Evolutionary conservation across 1,284 basidiomycete species (phyloP).

Genomic region (Apiotrichum veenhuisii): DNA sequence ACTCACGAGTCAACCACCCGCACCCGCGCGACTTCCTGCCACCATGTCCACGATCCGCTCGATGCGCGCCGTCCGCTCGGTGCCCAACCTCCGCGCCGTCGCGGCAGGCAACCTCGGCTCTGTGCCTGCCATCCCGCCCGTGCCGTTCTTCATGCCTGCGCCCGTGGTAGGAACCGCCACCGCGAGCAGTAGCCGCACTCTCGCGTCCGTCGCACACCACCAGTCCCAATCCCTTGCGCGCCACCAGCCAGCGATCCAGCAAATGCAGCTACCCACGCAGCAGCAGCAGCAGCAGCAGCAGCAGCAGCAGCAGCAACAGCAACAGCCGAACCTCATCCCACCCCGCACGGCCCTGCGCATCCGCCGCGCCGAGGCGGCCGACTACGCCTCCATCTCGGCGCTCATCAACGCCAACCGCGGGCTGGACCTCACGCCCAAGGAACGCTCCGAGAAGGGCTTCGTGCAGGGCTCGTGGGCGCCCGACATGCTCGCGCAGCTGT

Average conservation of each 20-base stretch:
- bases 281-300: background rate
- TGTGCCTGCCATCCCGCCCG: background rate
- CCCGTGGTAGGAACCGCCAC: background rate
- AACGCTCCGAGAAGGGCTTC: background rate
- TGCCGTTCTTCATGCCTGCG: background rate
- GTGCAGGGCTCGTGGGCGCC: background rate
- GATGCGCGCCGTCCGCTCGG: no score
- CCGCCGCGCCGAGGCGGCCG: background rate
- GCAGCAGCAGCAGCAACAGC: background rate
- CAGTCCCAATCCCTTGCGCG: no score
- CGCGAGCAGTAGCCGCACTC: background rate
- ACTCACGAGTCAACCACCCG: no score
- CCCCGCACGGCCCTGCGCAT: background rate
- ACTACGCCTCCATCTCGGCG: background rate
- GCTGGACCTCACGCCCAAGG: background rate
- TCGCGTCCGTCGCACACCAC: background rate
- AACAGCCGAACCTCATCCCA: background rate
- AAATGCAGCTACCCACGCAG: no score
- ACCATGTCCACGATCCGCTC: no score
- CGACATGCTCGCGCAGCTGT: background rate
- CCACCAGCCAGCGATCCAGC: no score
- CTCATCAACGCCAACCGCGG: constrained; percentile 1
- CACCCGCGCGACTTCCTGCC: no score
- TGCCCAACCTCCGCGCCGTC: no score
- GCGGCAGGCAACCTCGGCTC: no score